These are phyloP conservation scores for Metschnikowia amazonensis DNA, from an alignment of 805 yeast genomes.

Conservation along the genomic window DNA sequence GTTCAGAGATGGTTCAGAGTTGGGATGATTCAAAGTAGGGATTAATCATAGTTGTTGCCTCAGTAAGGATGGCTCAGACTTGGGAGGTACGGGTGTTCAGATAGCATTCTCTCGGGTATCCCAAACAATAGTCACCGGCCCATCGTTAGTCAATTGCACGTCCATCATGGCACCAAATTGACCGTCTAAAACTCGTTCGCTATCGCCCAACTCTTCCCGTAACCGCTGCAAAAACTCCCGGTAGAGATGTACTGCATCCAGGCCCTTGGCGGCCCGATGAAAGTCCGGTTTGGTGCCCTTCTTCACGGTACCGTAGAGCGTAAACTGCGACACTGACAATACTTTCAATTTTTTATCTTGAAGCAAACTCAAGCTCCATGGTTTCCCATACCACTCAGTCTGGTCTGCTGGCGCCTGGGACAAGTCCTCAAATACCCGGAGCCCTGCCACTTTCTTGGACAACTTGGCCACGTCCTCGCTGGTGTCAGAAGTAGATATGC, in stretches of 20 bases:
- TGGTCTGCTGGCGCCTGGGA: conserved; percentile 41
- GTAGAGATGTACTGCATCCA: conserved; percentile 47
- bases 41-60: too few species aligned
- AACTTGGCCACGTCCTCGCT: conserved; percentile 65
- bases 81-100: too few species aligned
- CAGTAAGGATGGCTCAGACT: too few species aligned
- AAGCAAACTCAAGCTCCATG: conserved; percentile 69
- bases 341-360: conserved; percentile 68
- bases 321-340: conserved; percentile 88
- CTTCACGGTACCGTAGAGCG: conserved; percentile 76
- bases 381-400: conserved; percentile 48
- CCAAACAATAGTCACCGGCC: conserved; percentile 84
- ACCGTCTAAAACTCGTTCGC: conserved; percentile 73
- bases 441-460: conserved; percentile 59
- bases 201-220: conserved; percentile 51
- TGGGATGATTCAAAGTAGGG: too few species aligned
- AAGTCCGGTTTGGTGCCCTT: conserved; percentile 96
- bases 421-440: conserved; percentile 70
- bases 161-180: conserved; percentile 98
- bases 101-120: conserved; percentile 52
- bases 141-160: conserved; percentile 82
- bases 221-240: conserved; percentile 49
- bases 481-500: conserved; percentile 77
- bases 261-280: conserved; percentile 86
- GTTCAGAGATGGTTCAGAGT: too few species aligned